phyloP scores from a whole-genome alignment of 352 stramenopile species.

The Phytopythium sindhum region DNA sequence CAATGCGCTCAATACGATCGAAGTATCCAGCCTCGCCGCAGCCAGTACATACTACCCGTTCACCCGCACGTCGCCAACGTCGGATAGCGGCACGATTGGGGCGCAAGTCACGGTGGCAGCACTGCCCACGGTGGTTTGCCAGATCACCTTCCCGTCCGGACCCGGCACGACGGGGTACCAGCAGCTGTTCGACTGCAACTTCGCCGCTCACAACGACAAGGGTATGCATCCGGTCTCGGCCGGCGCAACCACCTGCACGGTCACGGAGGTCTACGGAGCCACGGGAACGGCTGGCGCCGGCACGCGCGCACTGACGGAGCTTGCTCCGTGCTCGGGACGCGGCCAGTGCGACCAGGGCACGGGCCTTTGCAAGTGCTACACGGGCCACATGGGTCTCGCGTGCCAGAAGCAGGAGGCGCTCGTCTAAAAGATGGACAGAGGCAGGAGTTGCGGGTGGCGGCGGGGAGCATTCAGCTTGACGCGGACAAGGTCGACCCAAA shows the following conservation, averaged over 20 bases:
- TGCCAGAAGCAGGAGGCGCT: constrained; percentile 65
- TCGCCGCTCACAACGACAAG: constrained; percentile 16
- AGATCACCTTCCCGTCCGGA: constrained; percentile 46
- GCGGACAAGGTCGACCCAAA: neutral
- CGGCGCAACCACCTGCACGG: constrained; percentile 19
- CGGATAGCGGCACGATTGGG: neutral
- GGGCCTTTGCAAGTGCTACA: constrained; percentile 60
- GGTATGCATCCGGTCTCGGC: constrained; percentile 39
- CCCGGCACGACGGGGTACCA: constrained; percentile 58
- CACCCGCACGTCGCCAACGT: constrained; percentile 14
- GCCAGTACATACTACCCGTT: constrained; percentile 17
- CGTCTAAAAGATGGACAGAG: neutral
- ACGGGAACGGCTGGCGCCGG: neutral
- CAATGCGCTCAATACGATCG: constrained; percentile 59
- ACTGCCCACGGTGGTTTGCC: no score
- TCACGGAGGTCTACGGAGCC: constrained; percentile 29
- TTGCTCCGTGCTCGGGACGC: constrained; percentile 55
- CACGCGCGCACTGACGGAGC: constrained; percentile 34
- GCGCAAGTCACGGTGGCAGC: no score
- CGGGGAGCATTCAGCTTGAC: neutral
- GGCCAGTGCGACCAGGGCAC: constrained; percentile 50
- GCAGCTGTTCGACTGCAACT: constrained; percentile 46
- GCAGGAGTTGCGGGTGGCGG: neutral
- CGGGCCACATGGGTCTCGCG: constrained; percentile 71
- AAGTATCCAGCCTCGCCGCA: constrained; percentile 4